Percentiles rank a stretch among this genome's conserved stretches.
Evolutionary conservation across 148 eudicot genomes (phyloP).

Genomic region (Linanthus parryae): DNA sequence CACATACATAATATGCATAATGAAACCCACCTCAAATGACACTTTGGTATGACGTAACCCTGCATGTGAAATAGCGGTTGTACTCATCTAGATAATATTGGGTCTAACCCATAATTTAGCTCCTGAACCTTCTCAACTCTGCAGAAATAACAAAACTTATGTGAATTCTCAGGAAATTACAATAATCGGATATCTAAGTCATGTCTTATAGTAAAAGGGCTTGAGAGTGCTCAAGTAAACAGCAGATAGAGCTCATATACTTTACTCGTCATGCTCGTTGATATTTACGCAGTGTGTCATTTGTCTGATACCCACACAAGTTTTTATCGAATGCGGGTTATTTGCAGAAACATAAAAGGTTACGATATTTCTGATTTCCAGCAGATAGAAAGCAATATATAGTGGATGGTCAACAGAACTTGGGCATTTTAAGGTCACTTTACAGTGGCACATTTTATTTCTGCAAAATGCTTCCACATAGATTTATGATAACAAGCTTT

Average conservation of each 20-base stretch:
- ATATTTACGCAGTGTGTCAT: not conserved
- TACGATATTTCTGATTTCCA: too few relatives aligned
- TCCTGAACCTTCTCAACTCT: conserved; percentile 18
- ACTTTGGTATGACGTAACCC: too few relatives aligned
- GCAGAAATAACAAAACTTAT: not conserved
- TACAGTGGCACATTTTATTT: too few relatives aligned
- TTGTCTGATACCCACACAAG: not conserved
- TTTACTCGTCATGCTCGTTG: not conserved
- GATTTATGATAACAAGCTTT: too few relatives aligned
- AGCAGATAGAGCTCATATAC: not conserved
- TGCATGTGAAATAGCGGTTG: not conserved
- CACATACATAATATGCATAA: too few relatives aligned
- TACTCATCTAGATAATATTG: conserved; percentile 5
- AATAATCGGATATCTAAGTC: not conserved
- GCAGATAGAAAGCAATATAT: too few relatives aligned
- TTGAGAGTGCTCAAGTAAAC: not conserved
- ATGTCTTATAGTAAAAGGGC: not conserved
- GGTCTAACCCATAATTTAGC: conserved; percentile 12
- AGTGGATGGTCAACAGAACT: too few relatives aligned
- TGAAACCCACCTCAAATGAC: too few relatives aligned
- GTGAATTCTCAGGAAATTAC: not conserved
- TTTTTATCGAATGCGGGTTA: too few relatives aligned
- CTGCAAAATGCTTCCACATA: too few relatives aligned
- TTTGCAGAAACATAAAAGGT: too few relatives aligned
- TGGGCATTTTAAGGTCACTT: too few relatives aligned